These are phyloP conservation scores for Cercospora zeae-maydis DNA, from an alignment of 2,329 filamentous ascomycete genomes.

Conservation along the genomic window DNA sequence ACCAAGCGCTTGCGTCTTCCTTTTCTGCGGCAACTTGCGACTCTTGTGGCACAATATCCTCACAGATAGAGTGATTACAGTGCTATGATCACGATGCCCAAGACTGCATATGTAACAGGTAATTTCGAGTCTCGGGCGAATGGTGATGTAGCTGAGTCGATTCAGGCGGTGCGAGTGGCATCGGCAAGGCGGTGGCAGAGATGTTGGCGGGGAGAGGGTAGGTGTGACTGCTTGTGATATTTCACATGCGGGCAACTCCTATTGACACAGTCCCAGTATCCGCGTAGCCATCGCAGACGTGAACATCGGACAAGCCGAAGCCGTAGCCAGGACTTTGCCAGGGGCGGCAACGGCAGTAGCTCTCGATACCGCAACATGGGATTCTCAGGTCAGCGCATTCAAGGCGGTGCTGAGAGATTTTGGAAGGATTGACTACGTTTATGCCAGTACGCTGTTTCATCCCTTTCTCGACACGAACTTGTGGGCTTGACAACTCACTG, in stretches of 20 bases:
- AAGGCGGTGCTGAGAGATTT: slow-evolving; percentile 34
- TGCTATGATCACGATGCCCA: slow-evolving; percentile 3
- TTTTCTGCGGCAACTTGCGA: background rate
- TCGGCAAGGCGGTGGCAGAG: slow-evolving; percentile 36
- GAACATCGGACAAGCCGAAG: slow-evolving; percentile 30
- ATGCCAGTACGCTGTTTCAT: slow-evolving; percentile 35
- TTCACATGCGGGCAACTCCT: background rate
- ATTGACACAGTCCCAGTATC: slow-evolving; percentile 37
- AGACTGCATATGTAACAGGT: slow-evolving; percentile 20
- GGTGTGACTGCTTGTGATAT: background rate
- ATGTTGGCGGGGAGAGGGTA: slow-evolving; percentile 33
- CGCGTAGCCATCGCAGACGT: slow-evolving; percentile 50
- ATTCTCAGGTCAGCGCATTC: slow-evolving; percentile 40
- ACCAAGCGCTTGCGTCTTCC: background rate
- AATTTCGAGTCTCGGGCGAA: background rate
- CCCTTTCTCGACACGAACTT: background rate
- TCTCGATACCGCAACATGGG: slow-evolving; percentile 38
- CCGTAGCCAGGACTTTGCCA: slow-evolving; percentile 28
- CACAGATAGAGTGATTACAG: background rate
- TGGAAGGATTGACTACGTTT: slow-evolving; percentile 42
- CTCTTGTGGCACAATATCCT: background rate
- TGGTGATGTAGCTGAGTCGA: background rate
- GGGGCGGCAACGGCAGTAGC: slow-evolving; percentile 24
- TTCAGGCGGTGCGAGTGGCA: slow-evolving; percentile 31
- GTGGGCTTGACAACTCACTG: background rate